Conservation (phyloP, 2,329 filamentous ascomycete genomes). For the Fusarium dimerum region DNA sequence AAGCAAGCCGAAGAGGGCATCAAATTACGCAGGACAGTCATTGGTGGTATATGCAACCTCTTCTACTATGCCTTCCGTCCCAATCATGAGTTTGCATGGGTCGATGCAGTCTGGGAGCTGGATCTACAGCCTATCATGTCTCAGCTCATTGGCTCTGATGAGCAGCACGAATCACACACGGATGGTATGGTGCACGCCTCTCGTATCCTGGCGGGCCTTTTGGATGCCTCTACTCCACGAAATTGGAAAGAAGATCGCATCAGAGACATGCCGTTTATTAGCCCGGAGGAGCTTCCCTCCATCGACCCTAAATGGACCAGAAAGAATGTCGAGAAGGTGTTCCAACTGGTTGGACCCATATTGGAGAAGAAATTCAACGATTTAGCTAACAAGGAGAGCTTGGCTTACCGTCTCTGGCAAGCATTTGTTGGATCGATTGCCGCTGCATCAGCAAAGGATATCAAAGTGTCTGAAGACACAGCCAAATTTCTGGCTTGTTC, state of each 20-base stretch:
- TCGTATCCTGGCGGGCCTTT: slow-evolving; percentile 69
- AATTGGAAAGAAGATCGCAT: slow-evolving; percentile 77
- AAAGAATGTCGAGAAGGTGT: slow-evolving; percentile 65
- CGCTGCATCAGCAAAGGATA: slow-evolving; percentile 76
- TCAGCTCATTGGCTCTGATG: slow-evolving; percentile 49
- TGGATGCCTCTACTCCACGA: slow-evolving; percentile 59
- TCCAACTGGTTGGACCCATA: slow-evolving; percentile 61
- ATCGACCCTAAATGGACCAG: slow-evolving; percentile 88
- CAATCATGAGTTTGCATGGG: slow-evolving; percentile 60
- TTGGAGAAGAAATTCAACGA: slow-evolving; percentile 63
- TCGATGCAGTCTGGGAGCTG: slow-evolving; percentile 78
- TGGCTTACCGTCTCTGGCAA: slow-evolving; percentile 57
- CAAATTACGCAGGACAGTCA: slow-evolving; percentile 52
- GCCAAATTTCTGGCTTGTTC: slow-evolving; percentile 75
- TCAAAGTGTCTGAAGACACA: slow-evolving; percentile 84
- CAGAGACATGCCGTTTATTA: slow-evolving; percentile 57
- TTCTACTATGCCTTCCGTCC: slow-evolving; percentile 83
- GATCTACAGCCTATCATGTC: slow-evolving; percentile 67
- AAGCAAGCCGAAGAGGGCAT: slow-evolving; percentile 55
- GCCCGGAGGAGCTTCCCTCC: slow-evolving; percentile 75
- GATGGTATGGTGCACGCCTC: slow-evolving; percentile 62
- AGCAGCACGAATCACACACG: slow-evolving; percentile 40
- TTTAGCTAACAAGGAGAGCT: slow-evolving; percentile 60
- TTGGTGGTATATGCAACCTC: slow-evolving; percentile 76
- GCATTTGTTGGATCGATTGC: slow-evolving; percentile 63